These are phyloP conservation scores for Ustilago lituana DNA, from an alignment of 1,284 basidiomycete genomes.

Conservation along the genomic window DNA sequence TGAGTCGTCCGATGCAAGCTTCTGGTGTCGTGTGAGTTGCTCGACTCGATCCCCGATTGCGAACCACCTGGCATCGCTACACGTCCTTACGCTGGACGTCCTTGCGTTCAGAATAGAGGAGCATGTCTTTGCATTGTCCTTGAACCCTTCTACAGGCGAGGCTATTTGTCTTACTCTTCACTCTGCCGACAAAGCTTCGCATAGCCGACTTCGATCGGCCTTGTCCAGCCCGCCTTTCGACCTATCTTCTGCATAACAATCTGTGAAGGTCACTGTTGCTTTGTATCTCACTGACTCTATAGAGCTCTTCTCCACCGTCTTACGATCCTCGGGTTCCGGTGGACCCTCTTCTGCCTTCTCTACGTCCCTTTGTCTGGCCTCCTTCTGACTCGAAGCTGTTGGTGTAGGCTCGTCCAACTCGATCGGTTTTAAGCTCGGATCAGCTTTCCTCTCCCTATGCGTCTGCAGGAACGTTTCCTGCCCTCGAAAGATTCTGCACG, in stretches of 20 bases:
- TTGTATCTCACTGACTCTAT: background rate
- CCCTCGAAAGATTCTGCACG: slow-evolving; percentile 31
- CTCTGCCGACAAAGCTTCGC: too few relatives aligned
- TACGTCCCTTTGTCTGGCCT: background rate
- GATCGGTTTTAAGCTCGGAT: slow-evolving; percentile 9
- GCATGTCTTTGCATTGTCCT: too few relatives aligned
- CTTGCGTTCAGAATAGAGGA: too few relatives aligned
- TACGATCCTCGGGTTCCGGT: background rate
- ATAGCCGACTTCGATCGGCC: too few relatives aligned
- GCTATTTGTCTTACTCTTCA: too few relatives aligned
- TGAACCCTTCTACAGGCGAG: too few relatives aligned
- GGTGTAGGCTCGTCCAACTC: background rate
- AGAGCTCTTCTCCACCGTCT: background rate
- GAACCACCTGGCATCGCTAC: too few relatives aligned
- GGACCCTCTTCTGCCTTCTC: background rate
- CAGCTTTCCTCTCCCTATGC: slow-evolving; percentile 9
- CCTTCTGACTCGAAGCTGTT: background rate
- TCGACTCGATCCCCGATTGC: too few relatives aligned
- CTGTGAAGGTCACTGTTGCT: slow-evolving; percentile 1
- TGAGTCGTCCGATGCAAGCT: too few relatives aligned
- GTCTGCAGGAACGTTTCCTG: slow-evolving; percentile 20
- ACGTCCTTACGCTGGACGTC: too few relatives aligned
- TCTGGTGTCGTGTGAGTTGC: too few relatives aligned
- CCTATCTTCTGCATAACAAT: background rate
- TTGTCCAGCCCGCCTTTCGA: too few relatives aligned